Percentiles rank a stretch among this genome's conserved stretches.
phyloP scores from a whole-genome alignment of 139 green algal genomes.

The Desmodesmus armatus region DNA sequence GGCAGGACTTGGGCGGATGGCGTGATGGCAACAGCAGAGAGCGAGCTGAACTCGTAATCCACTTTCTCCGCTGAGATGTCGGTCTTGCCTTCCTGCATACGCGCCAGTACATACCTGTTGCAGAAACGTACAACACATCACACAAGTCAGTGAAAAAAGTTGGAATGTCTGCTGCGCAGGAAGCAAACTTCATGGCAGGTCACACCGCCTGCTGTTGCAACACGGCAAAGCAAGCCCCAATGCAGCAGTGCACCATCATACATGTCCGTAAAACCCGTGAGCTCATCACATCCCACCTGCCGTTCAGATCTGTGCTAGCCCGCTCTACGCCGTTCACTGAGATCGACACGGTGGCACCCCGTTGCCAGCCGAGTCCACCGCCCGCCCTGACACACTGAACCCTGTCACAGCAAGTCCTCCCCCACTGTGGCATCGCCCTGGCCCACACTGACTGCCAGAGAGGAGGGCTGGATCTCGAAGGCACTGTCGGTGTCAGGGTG shows the following conservation, averaged over 20 bases:
- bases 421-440: neutral
- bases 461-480: slow-evolving; percentile 27
- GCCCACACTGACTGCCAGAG: neutral
- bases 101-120: slow-evolving; percentile 4
- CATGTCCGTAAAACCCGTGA: too few relatives aligned
- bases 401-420: slow-evolving; percentile 16
- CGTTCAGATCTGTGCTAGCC: slow-evolving; percentile 18
- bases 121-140: too few relatives aligned
- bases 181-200: too few relatives aligned
- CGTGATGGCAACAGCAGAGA: slow-evolving; percentile 20
- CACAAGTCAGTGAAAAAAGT: too few relatives aligned
- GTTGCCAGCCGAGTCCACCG: neutral
- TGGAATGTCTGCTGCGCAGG: too few relatives aligned
- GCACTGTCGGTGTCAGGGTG: slow-evolving; percentile 33
- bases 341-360: slow-evolving; percentile 15
- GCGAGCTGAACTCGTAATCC: slow-evolving; percentile 21
- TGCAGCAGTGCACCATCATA: too few relatives aligned
- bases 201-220: too few relatives aligned
- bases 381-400: slow-evolving; percentile 30
- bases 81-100: slow-evolving; percentile 3
- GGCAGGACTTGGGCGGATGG: neutral
- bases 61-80: slow-evolving; percentile 18
- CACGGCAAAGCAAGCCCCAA: too few relatives aligned
- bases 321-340: neutral
- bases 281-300: slow-evolving; percentile 3